phyloP scores from a whole-genome alignment of 352 stramenopile genomes.

The Pythium oligandrum region DNA sequence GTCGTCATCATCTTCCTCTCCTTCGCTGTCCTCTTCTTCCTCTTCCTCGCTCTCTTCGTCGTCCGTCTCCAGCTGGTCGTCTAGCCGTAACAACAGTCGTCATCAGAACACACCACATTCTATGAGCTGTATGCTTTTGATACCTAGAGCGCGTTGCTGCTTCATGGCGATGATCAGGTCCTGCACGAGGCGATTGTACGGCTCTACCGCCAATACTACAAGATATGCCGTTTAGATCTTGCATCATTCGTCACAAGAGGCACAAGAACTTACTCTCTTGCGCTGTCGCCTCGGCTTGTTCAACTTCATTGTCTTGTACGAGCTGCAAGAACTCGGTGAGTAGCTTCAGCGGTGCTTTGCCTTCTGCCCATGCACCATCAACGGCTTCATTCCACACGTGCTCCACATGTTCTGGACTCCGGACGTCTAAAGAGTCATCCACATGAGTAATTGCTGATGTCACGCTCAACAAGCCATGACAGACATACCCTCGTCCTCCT shows the following conservation, averaged over 20 bases:
- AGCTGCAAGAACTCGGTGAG: conserved; percentile 52
- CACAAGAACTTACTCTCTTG: conserved; percentile 33
- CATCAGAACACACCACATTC: too few species aligned
- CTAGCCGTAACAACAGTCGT: conserved; percentile 3
- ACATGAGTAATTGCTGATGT: background rate
- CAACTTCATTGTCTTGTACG: conserved; percentile 50
- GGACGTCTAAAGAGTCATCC: conserved; percentile 10
- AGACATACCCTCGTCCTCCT: conserved; percentile 14
- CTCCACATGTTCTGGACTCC: conserved; percentile 41
- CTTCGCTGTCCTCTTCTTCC: conserved; percentile 49
- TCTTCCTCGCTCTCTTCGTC: conserved; percentile 51
- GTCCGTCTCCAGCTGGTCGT: conserved; percentile 39
- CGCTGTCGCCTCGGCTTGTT: conserved; percentile 38
- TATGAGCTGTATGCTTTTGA: too few species aligned
- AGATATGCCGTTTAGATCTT: too few species aligned
- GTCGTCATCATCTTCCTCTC: conserved; percentile 17
- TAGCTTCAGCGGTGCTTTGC: conserved; percentile 52
- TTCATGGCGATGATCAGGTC: conserved; percentile 62
- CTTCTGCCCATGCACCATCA: conserved; percentile 54
- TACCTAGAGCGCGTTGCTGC: conserved; percentile 43
- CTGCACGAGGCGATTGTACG: conserved; percentile 55
- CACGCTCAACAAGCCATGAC: too few species aligned
- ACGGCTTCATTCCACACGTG: conserved; percentile 56
- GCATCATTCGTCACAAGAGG: too few species aligned
- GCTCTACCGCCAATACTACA: conserved; percentile 51